Evolutionary conservation across 805 yeast species (phyloP), one percentile per base, ranked within the genome.

Genomic region (Yarrowia hollandica): DNA sequence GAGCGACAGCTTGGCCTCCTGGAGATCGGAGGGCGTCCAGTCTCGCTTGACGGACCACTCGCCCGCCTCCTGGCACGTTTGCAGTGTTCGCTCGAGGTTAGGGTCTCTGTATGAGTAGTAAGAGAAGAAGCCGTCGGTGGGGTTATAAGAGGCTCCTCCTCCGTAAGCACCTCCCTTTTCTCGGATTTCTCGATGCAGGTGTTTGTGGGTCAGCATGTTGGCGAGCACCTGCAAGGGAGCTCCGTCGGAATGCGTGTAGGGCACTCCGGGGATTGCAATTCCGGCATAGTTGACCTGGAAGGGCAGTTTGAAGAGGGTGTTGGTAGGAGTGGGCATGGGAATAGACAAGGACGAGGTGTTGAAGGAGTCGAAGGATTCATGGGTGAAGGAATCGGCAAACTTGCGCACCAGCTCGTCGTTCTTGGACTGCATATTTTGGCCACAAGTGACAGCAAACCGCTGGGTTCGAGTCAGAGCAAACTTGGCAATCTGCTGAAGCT

Each of bases 101-200:
- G 99, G 99, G 71, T 94, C 99, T 65, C 99, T 80, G 75, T 92
- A 94, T 0, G 98, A 90, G 73, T 86, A 94, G 73, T 79, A 90
- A 30, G 87, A 80, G 67, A 92, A 82, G 2, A 84, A 66, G 0
- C 97, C 98, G 54, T 87, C 89, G 19, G 88, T 69, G 0, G 92
- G 90, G 69, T 85, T 88, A 70, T 85, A 94, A 7, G 81, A 74
- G 4, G 96, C 87, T 4, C 99, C 99, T 5, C 96, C 98, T 7
- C 99, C 99, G 69, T 94, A 94, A 0, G 99, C 99, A 61, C 99
- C 99, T 60, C 96, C 96, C 67, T 92, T 83, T 69, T 94, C 99
- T 64, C 99, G 81, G 34, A 94, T 83, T 63, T 90, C 96, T 11
- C 89, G 81, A 71, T 94, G 99, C 50, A 94, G 75, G 64, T 88